Evolutionary conservation across 495 filamentous ascomycete genomes (phyloP).

Genomic region (Penicillium macrosclerotiorum): DNA sequence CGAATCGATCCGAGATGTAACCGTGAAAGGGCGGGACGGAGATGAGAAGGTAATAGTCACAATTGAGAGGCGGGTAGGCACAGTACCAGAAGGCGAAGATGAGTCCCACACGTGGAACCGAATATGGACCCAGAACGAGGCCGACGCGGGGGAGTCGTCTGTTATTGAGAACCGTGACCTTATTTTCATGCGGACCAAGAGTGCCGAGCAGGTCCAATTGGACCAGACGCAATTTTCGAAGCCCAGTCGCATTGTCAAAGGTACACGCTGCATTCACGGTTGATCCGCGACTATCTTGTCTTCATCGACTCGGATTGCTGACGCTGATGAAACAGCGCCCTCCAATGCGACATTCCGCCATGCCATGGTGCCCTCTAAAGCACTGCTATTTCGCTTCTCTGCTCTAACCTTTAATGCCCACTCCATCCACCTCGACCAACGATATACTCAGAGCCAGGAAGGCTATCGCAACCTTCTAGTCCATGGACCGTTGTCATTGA

Average conservation of each 20-base stretch:
- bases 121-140: constrained; percentile 45
- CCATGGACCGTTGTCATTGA: constrained; percentile 81
- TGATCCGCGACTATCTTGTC: too few species aligned
- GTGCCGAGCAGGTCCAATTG: constrained; percentile 25
- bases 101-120: constrained; percentile 35
- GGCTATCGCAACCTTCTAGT: constrained; percentile 73
- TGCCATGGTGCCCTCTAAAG: constrained; percentile 57
- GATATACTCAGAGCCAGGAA: constrained; percentile 67
- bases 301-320: too few species aligned
- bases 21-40: constrained; percentile 51
- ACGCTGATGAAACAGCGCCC: constrained; percentile 39
- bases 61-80: constrained; percentile 52
- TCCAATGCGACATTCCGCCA: constrained; percentile 56
- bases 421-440: constrained; percentile 74
- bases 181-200: constrained; percentile 58
- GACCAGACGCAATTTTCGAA: constrained; percentile 29
- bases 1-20: constrained; percentile 63
- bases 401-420: constrained; percentile 86
- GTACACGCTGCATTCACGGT: too few species aligned
- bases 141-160: constrained; percentile 30
- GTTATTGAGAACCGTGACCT: constrained; percentile 56
- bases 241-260: constrained; percentile 33
- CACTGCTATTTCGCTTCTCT: constrained; percentile 79
- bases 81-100: constrained; percentile 32
- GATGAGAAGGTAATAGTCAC: constrained; percentile 60